Evolutionary conservation across 805 yeast genomes (phyloP).

Genomic region (Pichia insulana): DNA sequence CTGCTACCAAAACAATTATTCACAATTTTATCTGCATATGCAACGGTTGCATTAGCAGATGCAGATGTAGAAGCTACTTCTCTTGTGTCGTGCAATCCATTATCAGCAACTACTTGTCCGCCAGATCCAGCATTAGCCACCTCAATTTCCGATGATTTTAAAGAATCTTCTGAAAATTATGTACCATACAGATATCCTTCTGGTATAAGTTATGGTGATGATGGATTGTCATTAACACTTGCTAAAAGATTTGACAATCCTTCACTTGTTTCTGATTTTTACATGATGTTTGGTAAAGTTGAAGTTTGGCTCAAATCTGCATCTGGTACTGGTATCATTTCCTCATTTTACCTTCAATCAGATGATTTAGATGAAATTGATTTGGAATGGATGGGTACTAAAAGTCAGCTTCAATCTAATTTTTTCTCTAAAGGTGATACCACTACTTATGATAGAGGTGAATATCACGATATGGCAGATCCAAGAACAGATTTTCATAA

Average conservation of each 20-base stretch:
- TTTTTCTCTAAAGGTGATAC: conserved; percentile 78
- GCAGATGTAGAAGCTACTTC: conserved; percentile 7
- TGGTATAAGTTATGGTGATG: conserved; percentile 36
- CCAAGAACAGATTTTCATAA: conserved; percentile 61
- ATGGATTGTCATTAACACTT: conserved; percentile 59
- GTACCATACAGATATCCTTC: conserved; percentile 38
- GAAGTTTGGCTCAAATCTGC: conserved; percentile 69
- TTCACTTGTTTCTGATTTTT: conserved; percentile 64
- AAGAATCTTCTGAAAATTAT: conserved; percentile 32
- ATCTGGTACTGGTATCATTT: conserved; percentile 70
- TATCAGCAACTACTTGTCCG: conserved; percentile 22
- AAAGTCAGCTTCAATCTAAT: conserved; percentile 64
- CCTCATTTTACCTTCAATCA: conserved; percentile 70
- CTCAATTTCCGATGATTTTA: conserved; percentile 44
- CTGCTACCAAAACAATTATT: too few species aligned
- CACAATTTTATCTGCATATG: too few species aligned
- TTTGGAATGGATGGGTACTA: conserved; percentile 81
- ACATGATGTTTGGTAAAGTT: conserved; percentile 82
- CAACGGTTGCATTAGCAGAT: too few species aligned
- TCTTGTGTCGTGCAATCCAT: conserved; percentile 27
- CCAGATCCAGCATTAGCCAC: conserved; percentile 56
- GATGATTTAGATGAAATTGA: conserved; percentile 90
- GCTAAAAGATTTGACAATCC: conserved; percentile 68
- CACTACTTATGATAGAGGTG: conserved; percentile 73
- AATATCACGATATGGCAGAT: conserved; percentile 46